Evolutionary conservation across 108 stramenopile genomes (phyloP), one percentile per base, ranked within the genome.

Genomic region (Nannochloropsis gaditana): DNA sequence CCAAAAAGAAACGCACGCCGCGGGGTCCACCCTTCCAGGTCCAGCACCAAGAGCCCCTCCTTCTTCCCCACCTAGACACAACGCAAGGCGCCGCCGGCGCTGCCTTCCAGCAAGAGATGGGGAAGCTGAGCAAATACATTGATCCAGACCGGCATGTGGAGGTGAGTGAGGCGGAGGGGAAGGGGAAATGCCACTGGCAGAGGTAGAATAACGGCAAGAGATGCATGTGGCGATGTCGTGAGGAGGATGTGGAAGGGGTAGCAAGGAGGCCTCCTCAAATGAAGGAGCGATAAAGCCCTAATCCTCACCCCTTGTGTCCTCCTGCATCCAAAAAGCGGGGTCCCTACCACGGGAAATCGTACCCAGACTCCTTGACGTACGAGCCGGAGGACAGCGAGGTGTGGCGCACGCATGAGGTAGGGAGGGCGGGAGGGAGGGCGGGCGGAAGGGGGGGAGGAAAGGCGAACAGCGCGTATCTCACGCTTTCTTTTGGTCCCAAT

Each of bases 351-450:
- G 59, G 59, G 19, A 73, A 73, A n/a, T n/a, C 59, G 6, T 73
- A 73, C 59, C 87, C 87, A 2, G 84, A 88, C 84, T 84, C 83
- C 84, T 84, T 84, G 84, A 85, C 83, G 45, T 88, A 88, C 45
- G 88, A 89, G 80, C 85, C 85, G 41, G 88, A 89, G 42, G 88
- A 89, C 83, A 89, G 88, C 84, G 85, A 85, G 42, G 85, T 89
- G 41, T 89, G 88, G 88, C 85, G 88, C 11, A 47, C 83, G 80
- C 85, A 89, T 43, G 82, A 85, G 43, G 88, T 73, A 73, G 59
- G 2, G 59, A 73, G 59, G 59, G 59, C 15, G 59, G 59, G 8
- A 73, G 59, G 59, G 8, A 73, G 59, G 59, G 8, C 15, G 59
- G 59, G 59, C 15, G 2, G 5, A 8, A 73, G 59, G 59, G 8